Conservation (phyloP, 768 basidiomycete species). For the Agaricus subrufescens region DNA sequence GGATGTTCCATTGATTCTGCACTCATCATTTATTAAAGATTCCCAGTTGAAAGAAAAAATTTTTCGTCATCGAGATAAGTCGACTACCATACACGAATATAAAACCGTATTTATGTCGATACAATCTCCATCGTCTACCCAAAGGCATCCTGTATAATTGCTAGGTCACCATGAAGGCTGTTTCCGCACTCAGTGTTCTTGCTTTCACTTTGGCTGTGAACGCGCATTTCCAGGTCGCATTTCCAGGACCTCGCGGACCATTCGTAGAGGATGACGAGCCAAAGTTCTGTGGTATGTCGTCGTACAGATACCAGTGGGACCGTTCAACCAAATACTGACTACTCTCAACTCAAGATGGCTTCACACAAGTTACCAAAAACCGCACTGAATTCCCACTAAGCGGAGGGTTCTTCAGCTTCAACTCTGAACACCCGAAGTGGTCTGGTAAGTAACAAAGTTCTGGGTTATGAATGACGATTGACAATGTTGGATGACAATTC, state of each 20-base stretch:
- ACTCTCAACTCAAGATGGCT: slow-evolving; percentile 47
- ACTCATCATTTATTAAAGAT: neutral
- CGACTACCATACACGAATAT: neutral
- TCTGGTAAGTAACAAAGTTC: slow-evolving; percentile 32
- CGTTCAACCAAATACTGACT: neutral
- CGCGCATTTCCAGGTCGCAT: slow-evolving; percentile 78
- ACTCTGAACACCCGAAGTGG: slow-evolving; percentile 54
- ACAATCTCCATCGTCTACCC: too few relatives aligned
- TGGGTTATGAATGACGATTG: neutral
- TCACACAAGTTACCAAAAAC: slow-evolving; percentile 44
- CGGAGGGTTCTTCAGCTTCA: slow-evolving; percentile 54
- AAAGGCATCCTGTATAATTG: too few relatives aligned
- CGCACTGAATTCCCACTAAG: slow-evolving; percentile 66
- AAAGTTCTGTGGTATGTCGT: slow-evolving; percentile 58
- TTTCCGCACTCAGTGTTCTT: slow-evolving; percentile 16
- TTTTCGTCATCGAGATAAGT: slow-evolving; percentile 2
- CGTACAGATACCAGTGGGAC: neutral
- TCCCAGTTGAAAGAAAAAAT: slow-evolving; percentile 4
- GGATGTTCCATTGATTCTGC: neutral
- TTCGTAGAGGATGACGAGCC: slow-evolving; percentile 57
- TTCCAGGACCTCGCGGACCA: slow-evolving; percentile 62
- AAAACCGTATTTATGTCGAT: neutral
- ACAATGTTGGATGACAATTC: slow-evolving; percentile 10
- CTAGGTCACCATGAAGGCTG: slow-evolving; percentile 10
- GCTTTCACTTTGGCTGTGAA: slow-evolving; percentile 33